Percentiles rank a stretch among this genome's conserved stretches.
Evolutionary conservation across 2,329 filamentous ascomycete genomes (phyloP).

Genomic region (Fusarium hostae): DNA sequence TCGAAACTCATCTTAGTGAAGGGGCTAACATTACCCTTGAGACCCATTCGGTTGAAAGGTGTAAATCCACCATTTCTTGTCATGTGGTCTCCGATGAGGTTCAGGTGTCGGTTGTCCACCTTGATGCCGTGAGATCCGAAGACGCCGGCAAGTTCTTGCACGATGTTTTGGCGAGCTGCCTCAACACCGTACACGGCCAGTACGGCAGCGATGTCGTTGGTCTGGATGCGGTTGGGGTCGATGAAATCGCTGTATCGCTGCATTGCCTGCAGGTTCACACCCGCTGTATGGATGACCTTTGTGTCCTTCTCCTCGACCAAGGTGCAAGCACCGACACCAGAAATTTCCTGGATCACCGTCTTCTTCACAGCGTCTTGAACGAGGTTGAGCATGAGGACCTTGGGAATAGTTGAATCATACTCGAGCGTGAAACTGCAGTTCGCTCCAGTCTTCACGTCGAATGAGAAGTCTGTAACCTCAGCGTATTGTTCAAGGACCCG

Average conservation of each 20-base stretch:
- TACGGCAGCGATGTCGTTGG: slow-evolving; percentile 92
- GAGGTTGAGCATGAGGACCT: slow-evolving; percentile 91
- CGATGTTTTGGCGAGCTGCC: slow-evolving; percentile 87
- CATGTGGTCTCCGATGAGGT: slow-evolving; percentile 97
- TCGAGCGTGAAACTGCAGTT: slow-evolving; percentile 86
- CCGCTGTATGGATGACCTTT: slow-evolving; percentile 78
- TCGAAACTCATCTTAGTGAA: slow-evolving; percentile 99
- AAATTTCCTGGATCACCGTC: slow-evolving; percentile 88
- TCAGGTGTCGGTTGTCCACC: slow-evolving; percentile 92
- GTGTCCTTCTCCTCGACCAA: slow-evolving; percentile 66
- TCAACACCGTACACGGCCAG: slow-evolving; percentile 91
- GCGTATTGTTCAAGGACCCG: slow-evolving; percentile 71
- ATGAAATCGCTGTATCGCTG: slow-evolving; percentile 87
- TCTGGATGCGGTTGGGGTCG: slow-evolving; percentile 85
- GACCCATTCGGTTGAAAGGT: slow-evolving; percentile 90
- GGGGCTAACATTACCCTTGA: slow-evolving; percentile 85
- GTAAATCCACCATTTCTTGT: slow-evolving; percentile 91
- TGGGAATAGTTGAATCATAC: slow-evolving; percentile 83
- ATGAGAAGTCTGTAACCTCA: slow-evolving; percentile 81
- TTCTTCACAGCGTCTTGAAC: slow-evolving; percentile 83
- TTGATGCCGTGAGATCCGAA: slow-evolving; percentile 92
- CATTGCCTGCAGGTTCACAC: slow-evolving; percentile 91
- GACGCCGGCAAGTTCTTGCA: slow-evolving; percentile 84
- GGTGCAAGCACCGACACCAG: slow-evolving; percentile 78
- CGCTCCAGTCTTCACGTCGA: slow-evolving; percentile 77